phyloP scores from a whole-genome alignment of 257 asterid genomes.

The Scutellaria barbata region DNA sequence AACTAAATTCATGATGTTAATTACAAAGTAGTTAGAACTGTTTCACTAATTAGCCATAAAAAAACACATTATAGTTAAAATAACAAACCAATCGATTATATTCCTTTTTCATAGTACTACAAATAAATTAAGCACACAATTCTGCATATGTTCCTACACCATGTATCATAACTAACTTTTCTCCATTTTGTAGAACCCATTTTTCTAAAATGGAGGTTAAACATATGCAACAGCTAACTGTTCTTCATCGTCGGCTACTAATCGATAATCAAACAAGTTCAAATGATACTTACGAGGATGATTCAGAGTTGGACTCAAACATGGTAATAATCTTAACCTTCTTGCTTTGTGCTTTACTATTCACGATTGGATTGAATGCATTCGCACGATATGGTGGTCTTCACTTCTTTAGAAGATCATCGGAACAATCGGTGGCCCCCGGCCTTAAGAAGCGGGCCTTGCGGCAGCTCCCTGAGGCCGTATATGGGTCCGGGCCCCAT shows the following conservation, averaged over 20 bases:
- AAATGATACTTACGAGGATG: slow-evolving; percentile 1
- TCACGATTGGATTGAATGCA: slow-evolving; percentile 37
- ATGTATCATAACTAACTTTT: neutral
- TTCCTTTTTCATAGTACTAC: neutral
- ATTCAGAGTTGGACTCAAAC: slow-evolving; percentile 32
- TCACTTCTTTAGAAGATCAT: neutral
- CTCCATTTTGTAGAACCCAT: no score
- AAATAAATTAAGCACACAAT: neutral
- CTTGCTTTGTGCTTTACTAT: slow-evolving; percentile 36
- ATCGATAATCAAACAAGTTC: neutral
- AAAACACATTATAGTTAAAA: no score
- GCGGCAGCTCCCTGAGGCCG: slow-evolving; percentile 34
- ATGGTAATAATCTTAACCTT: slow-evolving; percentile 45
- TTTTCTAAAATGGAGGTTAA: slow-evolving; percentile 2
- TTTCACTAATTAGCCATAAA: no score
- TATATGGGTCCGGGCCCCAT: slow-evolving; percentile 28
- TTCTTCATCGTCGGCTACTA: slow-evolving; percentile 17
- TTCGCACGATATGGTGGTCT: slow-evolving; percentile 32
- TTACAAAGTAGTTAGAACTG: no score
- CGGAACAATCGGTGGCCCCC: slow-evolving; percentile 16
- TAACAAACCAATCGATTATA: neutral
- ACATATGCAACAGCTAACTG: neutral
- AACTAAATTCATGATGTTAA: neutral
- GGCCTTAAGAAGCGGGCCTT: slow-evolving; percentile 33
- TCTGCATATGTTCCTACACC: neutral